Evolutionary conservation across 768 basidiomycete genomes (phyloP), one percentile per base, ranked within the genome.

Genomic region (Fibroporia radiculosa): DNA sequence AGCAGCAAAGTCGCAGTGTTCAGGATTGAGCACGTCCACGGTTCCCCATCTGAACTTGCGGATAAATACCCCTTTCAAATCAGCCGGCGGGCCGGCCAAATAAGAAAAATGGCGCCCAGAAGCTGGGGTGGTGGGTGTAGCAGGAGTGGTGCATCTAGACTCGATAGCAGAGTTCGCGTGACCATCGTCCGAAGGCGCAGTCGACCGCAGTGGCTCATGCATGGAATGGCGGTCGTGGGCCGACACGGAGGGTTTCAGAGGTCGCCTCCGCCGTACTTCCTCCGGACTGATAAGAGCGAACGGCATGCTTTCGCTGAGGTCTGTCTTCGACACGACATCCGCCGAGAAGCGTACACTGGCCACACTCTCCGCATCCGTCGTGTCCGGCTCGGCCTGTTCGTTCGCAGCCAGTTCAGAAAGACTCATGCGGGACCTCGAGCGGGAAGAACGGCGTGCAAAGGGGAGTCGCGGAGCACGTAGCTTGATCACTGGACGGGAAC

Each of bases 41-140:
- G 75, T 84, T 27, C 93, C 93, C 92, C 92, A 95, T 54, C 89
- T 68, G 62, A 84, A 93, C 58, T 77, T 80, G 50, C 91, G 69
- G 26, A 77, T 70, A 59, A 91, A 91, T 44, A 84, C 71, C 39
- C 88, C 85, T 63, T 74, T 77, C 58, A 89, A 63, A 58, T 81
- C 75, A 18, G 80, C 77, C 19, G 82, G 84, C 19, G 78, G 77
- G 26, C 69, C 68, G n/a, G 71, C 61, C 33, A 76, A 55, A 59
- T 73, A 76, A 20, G 60, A 66, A 56, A 48, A 65, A 55, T 54
- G 50, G 45, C 49, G 55, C 32, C 47, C 38, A 7, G 57, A 55
- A n/a, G 45, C 29, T 13, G 56, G 44, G 16, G 54, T 50, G 11
- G 59, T 43, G 49, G 55, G 52, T 19, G 51, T 52, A n/a, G 44